phyloP scores from a whole-genome alignment of 164 flowering plant species.

The Vitis cinerea region DNA sequence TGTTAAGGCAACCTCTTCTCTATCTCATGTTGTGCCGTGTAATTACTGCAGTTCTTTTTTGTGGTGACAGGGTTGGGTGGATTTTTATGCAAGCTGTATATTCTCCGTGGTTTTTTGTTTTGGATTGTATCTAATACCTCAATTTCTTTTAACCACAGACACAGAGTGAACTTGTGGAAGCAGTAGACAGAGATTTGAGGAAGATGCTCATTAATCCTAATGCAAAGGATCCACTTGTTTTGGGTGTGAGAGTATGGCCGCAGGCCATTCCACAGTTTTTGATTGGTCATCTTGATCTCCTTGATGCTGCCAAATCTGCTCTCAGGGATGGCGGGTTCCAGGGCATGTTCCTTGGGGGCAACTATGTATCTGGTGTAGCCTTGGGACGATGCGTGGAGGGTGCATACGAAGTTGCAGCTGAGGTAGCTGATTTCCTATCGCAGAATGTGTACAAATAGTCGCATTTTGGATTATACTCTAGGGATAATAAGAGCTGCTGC shows the following conservation, averaged over 20 bases:
- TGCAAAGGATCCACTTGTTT: slow-evolving; percentile 65
- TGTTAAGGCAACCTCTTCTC: too few species aligned
- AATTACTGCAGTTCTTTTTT: too few species aligned
- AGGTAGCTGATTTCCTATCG: slow-evolving; percentile 56
- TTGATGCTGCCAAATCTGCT: slow-evolving; percentile 63
- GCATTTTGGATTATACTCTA: background rate
- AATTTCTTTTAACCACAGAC: slow-evolving; percentile 32
- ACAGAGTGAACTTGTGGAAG: slow-evolving; percentile 69
- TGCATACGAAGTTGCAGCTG: slow-evolving; percentile 75
- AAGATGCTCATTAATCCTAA: slow-evolving; percentile 75
- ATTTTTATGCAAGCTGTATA: background rate
- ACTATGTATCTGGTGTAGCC: slow-evolving; percentile 95
- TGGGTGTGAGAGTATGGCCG: slow-evolving; percentile 91
- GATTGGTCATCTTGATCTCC: slow-evolving; percentile 78
- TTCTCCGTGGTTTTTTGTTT: background rate
- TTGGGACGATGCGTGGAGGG: slow-evolving; percentile 96
- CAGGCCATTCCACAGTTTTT: slow-evolving; percentile 94
- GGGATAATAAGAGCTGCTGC: background rate
- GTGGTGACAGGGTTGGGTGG: too few species aligned
- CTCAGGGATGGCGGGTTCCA: slow-evolving; percentile 48
- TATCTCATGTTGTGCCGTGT: too few species aligned
- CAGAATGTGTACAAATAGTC: slow-evolving; percentile 35
- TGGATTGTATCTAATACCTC: background rate
- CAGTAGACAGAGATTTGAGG: slow-evolving; percentile 85
- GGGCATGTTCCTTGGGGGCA: slow-evolving; percentile 89